phyloP scores from a whole-genome alignment of 164 flowering plant species.

The Kingdonia uniflora region DNA sequence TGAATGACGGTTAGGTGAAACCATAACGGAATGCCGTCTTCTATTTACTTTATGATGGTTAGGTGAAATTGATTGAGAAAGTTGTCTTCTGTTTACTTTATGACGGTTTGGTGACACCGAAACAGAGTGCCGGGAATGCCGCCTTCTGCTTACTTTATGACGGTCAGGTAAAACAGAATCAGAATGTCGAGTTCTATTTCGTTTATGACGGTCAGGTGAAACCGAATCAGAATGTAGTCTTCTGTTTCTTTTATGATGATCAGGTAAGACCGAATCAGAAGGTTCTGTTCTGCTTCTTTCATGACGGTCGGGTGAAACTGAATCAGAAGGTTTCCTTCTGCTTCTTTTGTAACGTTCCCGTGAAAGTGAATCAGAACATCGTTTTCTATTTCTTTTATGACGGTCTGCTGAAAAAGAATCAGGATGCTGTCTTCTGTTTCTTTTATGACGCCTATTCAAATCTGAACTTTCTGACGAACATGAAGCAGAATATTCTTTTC shows the following conservation, averaged over 20 bases:
- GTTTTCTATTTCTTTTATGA: constrained; percentile 7
- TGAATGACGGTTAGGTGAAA: no score
- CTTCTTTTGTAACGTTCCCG: no score
- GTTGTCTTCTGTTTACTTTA: no score
- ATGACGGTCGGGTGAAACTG: no score
- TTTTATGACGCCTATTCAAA: no score
- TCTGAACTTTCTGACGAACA: constrained; percentile 21
- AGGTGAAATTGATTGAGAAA: no score
- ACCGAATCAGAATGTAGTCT: neutral
- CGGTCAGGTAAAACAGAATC: constrained; percentile 4
- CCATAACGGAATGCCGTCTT: no score
- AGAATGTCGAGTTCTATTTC: neutral
- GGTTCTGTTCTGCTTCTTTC: neutral
- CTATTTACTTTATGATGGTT: no score
- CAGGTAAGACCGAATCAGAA: neutral
- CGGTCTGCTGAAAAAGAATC: no score
- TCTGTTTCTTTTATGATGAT: neutral
- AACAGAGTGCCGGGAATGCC: neutral
- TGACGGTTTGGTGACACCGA: no score
- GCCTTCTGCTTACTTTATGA: constrained; percentile 13
- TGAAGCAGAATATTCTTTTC: constrained; percentile 15
- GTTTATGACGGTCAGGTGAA: neutral
- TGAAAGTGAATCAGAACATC: constrained; percentile 10
- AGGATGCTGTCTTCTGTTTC: no score
- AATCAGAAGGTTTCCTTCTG: no score